phyloP scores from a whole-genome alignment of 495 filamentous ascomycete species.

The Aspergillus campestris region DNA sequence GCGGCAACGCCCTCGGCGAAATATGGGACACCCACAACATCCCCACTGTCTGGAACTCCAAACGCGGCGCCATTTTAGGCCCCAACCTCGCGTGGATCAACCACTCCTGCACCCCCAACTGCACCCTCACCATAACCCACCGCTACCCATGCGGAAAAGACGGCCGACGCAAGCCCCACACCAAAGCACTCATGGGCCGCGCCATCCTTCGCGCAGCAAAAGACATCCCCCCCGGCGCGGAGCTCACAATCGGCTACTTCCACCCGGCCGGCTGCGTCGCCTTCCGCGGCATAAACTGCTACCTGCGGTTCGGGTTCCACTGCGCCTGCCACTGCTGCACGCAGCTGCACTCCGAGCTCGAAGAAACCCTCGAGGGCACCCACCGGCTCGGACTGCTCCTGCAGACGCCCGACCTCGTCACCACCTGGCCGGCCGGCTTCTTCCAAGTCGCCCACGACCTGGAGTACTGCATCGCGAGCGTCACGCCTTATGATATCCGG shows the following conservation, averaged over 20 bases:
- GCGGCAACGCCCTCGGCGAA: neutral
- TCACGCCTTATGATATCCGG: neutral
- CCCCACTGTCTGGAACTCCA: neutral
- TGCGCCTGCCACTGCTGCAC: slow-evolving; percentile 9
- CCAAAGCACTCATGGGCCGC: neutral
- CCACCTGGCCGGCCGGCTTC: slow-evolving; percentile 1
- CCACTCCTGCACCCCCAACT: slow-evolving; percentile 12
- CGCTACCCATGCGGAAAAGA: neutral
- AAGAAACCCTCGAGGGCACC: neutral
- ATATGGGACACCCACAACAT: slow-evolving; percentile 8
- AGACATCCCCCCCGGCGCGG: slow-evolving; percentile 13
- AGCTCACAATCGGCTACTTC: slow-evolving; percentile 18
- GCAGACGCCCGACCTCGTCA: neutral
- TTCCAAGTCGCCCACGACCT: slow-evolving; percentile 3
- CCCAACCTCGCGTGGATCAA: slow-evolving; percentile 12
- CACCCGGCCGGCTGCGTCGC: neutral
- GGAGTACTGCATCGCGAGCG: neutral
- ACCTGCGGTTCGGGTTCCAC: neutral
- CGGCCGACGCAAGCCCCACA: neutral
- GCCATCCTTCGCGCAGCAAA: slow-evolving; percentile 6
- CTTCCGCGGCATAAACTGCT: neutral
- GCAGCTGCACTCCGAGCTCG: neutral
- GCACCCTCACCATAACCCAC: neutral
- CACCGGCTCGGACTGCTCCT: neutral
- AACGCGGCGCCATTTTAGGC: slow-evolving; percentile 4